Evolutionary conservation across 148 eudicot species (phyloP).

Genomic region (Amaranthus hypochondriacus): DNA sequence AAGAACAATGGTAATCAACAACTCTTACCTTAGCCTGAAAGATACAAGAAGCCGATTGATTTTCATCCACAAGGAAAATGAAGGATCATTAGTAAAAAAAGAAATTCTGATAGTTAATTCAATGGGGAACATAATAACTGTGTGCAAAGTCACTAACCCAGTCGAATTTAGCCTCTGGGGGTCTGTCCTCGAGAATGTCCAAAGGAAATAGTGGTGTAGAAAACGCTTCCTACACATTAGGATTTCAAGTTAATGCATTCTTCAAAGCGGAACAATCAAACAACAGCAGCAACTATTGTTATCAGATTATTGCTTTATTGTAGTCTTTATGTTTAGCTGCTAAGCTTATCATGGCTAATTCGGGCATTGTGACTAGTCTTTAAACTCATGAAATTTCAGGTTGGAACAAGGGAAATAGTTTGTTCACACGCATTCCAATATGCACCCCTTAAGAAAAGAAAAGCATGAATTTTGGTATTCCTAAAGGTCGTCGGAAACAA

Average conservation of each 20-base stretch:
- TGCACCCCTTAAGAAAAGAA: no score
- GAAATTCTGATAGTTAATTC: not conserved
- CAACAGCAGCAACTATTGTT: not conserved
- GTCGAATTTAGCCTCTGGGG: constrained; percentile 66
- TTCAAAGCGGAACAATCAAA: no score
- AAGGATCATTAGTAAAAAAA: constrained; percentile 17
- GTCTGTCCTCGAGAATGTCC: constrained; percentile 72
- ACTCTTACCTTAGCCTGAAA: constrained; percentile 66
- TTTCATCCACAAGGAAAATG: constrained; percentile 22
- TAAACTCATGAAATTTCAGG: not conserved
- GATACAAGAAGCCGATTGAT: constrained; percentile 20
- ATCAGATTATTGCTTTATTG: not conserved
- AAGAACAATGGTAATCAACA: not conserved
- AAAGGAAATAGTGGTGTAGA: constrained; percentile 78
- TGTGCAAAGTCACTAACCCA: constrained; percentile 41
- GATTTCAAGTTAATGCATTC: not conserved
- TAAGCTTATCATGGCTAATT: not conserved
- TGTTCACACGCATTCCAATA: not conserved
- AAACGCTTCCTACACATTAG: constrained; percentile 53
- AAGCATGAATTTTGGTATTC: no score
- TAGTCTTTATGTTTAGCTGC: not conserved
- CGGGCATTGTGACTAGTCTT: not conserved
- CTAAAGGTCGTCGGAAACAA: no score
- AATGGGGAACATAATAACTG: not conserved
- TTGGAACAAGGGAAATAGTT: not conserved